phyloP scores from a whole-genome alignment of 352 stramenopile genomes.

The Halophytophthora batemanensis region DNA sequence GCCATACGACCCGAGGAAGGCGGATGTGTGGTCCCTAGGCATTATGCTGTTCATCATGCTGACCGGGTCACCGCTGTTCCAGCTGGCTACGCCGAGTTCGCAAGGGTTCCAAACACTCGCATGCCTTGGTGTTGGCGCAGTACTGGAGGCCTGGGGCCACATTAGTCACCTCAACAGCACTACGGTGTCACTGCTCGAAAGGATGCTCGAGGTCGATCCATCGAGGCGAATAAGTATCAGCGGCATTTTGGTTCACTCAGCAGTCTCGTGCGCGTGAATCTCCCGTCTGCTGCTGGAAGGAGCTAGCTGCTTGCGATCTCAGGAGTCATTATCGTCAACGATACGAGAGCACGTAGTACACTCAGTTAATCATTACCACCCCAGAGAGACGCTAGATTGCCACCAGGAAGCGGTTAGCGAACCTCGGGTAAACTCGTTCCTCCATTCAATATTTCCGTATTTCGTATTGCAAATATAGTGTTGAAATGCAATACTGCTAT shows the following conservation, averaged over 20 bases:
- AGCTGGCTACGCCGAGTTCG: constrained; percentile 25
- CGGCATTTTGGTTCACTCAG: constrained; percentile 12
- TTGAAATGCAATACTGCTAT: too few relatives aligned
- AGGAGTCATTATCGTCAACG: too few relatives aligned
- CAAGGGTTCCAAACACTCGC: constrained; percentile 25
- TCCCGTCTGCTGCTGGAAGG: too few relatives aligned
- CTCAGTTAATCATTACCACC: too few relatives aligned
- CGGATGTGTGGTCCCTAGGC: constrained; percentile 66
- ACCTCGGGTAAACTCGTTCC: too few relatives aligned
- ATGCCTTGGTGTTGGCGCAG: constrained; percentile 19
- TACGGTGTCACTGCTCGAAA: constrained; percentile 18
- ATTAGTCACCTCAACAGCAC: constrained; percentile 6
- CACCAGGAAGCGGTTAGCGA: too few relatives aligned
- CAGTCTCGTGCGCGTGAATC: neutral
- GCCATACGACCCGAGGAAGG: constrained; percentile 39
- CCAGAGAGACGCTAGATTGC: too few relatives aligned
- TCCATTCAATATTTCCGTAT: too few relatives aligned
- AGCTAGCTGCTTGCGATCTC: too few relatives aligned
- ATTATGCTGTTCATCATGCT: constrained; percentile 70
- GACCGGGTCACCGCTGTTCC: constrained; percentile 49
- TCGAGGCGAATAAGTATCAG: constrained; percentile 10
- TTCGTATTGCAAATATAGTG: too few relatives aligned
- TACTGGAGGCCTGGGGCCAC: constrained; percentile 34
- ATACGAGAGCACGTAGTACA: too few relatives aligned
- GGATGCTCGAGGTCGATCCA: constrained; percentile 33